Conservation (phyloP, 805 yeast species). For the Saturnispora silvae region DNA sequence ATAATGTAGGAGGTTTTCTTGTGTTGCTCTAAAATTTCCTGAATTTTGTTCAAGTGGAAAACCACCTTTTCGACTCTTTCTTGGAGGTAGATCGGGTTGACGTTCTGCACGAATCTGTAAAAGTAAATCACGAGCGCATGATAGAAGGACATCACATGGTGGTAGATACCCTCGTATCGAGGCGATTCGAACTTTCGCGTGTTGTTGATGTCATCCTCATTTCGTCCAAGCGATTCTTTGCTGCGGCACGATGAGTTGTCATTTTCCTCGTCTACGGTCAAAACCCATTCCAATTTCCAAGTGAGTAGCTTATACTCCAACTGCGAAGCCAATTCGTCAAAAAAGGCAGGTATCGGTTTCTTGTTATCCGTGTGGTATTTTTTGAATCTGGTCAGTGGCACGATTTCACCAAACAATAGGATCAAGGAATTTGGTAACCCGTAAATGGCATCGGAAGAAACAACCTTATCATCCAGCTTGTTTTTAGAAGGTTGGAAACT, state of each 20-base stretch:
- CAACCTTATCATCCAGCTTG: conserved; percentile 43
- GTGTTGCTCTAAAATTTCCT: conserved; percentile 37
- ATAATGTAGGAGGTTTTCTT: conserved; percentile 47
- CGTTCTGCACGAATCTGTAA: conserved; percentile 49
- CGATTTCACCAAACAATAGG: conserved; percentile 60
- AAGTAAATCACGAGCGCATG: conserved; percentile 63
- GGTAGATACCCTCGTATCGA: conserved; percentile 63
- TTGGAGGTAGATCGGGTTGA: conserved; percentile 49
- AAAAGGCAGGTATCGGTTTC: conserved; percentile 26
- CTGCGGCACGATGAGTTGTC: conserved; percentile 6
- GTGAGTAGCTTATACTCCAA: conserved; percentile 41
- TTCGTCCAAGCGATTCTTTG: conserved; percentile 8
- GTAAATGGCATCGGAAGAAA: conserved; percentile 71
- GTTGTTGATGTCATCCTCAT: not conserved
- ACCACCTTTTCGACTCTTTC: conserved; percentile 50
- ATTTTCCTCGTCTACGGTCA: conserved; percentile 26
- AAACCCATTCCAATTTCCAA: conserved; percentile 74
- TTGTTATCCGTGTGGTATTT: conserved; percentile 36
- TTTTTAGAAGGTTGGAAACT: conserved; percentile 29
- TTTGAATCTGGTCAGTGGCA: conserved; percentile 52
- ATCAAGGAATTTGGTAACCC: conserved; percentile 79
- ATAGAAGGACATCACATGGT: conserved; percentile 72
- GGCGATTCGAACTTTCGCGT: conserved; percentile 32
- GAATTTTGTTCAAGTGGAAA: conserved; percentile 53
- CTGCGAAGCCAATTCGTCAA: conserved; percentile 25